phyloP scores from a whole-genome alignment of 169 alveolate species.

The Plasmodium gaboni region DNA sequence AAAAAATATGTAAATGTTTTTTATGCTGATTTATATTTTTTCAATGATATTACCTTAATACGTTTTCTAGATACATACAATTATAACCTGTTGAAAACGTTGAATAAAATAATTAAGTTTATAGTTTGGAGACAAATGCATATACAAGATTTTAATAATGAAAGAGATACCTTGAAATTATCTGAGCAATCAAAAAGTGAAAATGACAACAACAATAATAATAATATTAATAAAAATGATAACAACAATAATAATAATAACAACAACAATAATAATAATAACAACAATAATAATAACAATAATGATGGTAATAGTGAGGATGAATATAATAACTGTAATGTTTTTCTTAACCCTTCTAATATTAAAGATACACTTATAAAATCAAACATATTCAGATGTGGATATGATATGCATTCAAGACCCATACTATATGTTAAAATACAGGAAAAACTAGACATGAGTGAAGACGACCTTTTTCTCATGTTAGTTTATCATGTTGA shows the following conservation, averaged over 20 bases:
- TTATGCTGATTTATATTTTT: conserved; percentile 47
- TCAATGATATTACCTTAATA: conserved; percentile 50
- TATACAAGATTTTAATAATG: conserved; percentile 25
- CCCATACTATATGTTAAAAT: conserved; percentile 51
- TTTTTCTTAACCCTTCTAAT: conserved; percentile 34
- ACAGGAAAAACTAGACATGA: conserved; percentile 68
- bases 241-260: not conserved
- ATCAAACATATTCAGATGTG: conserved; percentile 48
- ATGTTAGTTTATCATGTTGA: conserved; percentile 63
- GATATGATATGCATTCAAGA: conserved; percentile 30
- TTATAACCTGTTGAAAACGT: conserved; percentile 47
- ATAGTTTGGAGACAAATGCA: conserved; percentile 69
- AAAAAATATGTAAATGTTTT: conserved; percentile 35
- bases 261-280: not conserved
- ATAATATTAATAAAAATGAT: too few species aligned
- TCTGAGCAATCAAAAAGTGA: conserved; percentile 4
- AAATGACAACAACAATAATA: not conserved
- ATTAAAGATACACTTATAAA: conserved; percentile 38
- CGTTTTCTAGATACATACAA: conserved; percentile 63
- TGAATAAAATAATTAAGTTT: conserved; percentile 47
- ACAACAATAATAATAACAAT: not conserved
- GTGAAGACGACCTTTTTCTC: conserved; percentile 40
- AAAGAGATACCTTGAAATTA: not conserved
- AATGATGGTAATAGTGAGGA: not conserved
- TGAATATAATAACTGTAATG: not conserved